Base-by-base conservation (phyloP, 2,329 filamentous ascomycete genomes). In the Triangularia setosa region DNA sequence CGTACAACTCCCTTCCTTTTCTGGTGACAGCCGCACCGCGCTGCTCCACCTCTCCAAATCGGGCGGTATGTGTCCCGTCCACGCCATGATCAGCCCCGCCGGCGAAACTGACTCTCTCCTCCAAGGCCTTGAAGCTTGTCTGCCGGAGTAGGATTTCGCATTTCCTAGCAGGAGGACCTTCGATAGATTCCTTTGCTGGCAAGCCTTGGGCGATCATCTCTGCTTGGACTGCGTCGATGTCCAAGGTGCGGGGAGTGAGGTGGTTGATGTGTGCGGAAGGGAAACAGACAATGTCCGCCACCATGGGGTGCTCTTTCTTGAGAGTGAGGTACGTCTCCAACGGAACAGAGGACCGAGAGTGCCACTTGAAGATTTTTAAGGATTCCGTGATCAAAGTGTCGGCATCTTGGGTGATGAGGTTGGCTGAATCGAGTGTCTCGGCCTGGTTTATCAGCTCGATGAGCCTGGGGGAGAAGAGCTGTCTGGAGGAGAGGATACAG, bases 1-100 rank as follows among this genome's bases (percentile, higher is more conserved):
- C 82, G 27, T 84, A 84, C 1, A 83, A 65, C 2, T 70, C 67
- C 1, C 82, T 73, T 0, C 83, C 82, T 2, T 75, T 73, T 0
- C 70, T 72, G 0, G 82, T 84, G 7, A 84, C 73, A 0, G 82
- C 82, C 3, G 78, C 80, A 0, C 83, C 83, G 2, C 83, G 76
- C 68, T 85, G 79, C 67, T 85, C 82, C 7, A 84, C 79, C 69
- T 85, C 83, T 0, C 82, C 83, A 33, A 84, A 84, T 0, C 82
- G 75, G 0, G 82, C 81, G 4, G 75, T 80, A 60, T 85, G 82
- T 0, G 73, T 77, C 1, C 79, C 79, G 1, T 71, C 63, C 5
- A 75, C 70, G 4, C 52, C 54, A 24, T 44, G 27, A 16, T 23
- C 25, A 8, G 40, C n/a, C 14, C 11, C 25, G 3, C 23, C 57